Base-by-base conservation (phyloP, 495 filamentous ascomycete genomes). In the Pseudotulostoma volvatum region DNA sequence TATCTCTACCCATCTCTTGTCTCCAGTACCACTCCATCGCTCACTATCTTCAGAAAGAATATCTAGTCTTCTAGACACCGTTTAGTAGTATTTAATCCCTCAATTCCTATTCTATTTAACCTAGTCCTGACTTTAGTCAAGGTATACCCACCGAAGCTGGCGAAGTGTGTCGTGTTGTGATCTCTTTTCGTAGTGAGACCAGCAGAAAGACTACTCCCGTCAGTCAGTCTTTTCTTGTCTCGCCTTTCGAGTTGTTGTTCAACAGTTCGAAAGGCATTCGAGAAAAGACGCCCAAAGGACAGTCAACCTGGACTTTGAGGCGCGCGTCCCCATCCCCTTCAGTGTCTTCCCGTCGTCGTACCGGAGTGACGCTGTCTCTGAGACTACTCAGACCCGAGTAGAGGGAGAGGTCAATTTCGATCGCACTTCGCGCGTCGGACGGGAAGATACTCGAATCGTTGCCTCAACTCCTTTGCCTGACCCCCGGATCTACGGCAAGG, bases 231-330 rank as follows among this genome's bases (percentile, higher is more conserved):
- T 82, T 87, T 88, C 83, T 87, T 85, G 78, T 85, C 76, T 82
- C 76, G 77, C 77, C 85, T 84, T 88, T 82, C 84, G 74, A 66
- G 68, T 74, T 74, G 72, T 72, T 67, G n/a, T 54, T 48, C 53
- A 68, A 74, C 69, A 68, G 66, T 73, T 84, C 84, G 83, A 79
- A 81, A 88, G 84, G 81, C 76, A 77, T 84, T 76, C 79, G 77
- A 86, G 85, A 84, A 84, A 71, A 76, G 74, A 75, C 77, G 74
- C 74, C 74, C 67, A 58, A 63, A 76, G 77, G 71, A 74, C 77
- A 75, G 88, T 68, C 84, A 96, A 88, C 69, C 88, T 96, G 87
- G 88, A 94, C 80, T 95, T 93, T 85, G 87, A 95, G 81, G 86
- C 87, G 70, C 81, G 84, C 63, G 84, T 96, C 64, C 88, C 88